Percentiles rank a stretch among this genome's conserved stretches.
phyloP scores from a whole-genome alignment of 192 early-diverging fungal species.

The Geranomyces variabilis region DNA sequence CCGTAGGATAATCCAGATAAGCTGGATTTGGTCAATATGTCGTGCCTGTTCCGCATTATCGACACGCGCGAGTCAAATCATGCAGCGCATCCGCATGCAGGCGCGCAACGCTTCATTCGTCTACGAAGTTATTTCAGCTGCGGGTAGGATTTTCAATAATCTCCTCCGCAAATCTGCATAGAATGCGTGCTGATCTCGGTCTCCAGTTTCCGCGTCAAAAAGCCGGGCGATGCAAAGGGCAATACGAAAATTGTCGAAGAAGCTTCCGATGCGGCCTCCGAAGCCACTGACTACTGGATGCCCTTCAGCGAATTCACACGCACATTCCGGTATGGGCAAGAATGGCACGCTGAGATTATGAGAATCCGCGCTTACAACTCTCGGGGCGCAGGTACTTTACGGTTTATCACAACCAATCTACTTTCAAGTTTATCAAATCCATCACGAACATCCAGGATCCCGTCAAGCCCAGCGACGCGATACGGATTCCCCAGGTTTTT shows the following conservation, averaged over 20 bases:
- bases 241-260: conserved; percentile 33
- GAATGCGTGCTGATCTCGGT: too few relatives aligned
- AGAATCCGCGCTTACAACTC: not conserved
- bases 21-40: conserved; percentile 40
- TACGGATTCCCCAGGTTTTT: conserved; percentile 49
- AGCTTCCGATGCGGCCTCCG: conserved; percentile 29
- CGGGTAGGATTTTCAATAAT: conserved; percentile 32
- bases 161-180: not conserved
- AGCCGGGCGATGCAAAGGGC: conserved; percentile 28
- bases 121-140: conserved; percentile 46
- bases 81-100: conserved; percentile 1
- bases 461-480: conserved; percentile 44
- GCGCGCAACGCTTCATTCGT: conserved; percentile 21
- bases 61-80: conserved; percentile 35
- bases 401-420: conserved; percentile 49
- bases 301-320: conserved; percentile 42
- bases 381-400: conserved; percentile 19
- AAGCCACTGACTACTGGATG: conserved; percentile 42
- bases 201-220: conserved; percentile 9
- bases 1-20: conserved; percentile 42
- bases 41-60: conserved; percentile 38
- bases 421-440: conserved; percentile 52
- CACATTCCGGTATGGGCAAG: conserved; percentile 35
- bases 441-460: conserved; percentile 50
- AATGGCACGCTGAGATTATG: not conserved